Base-by-base conservation (phyloP, 345 rosid species). In the Noccaea bulbosa region DNA sequence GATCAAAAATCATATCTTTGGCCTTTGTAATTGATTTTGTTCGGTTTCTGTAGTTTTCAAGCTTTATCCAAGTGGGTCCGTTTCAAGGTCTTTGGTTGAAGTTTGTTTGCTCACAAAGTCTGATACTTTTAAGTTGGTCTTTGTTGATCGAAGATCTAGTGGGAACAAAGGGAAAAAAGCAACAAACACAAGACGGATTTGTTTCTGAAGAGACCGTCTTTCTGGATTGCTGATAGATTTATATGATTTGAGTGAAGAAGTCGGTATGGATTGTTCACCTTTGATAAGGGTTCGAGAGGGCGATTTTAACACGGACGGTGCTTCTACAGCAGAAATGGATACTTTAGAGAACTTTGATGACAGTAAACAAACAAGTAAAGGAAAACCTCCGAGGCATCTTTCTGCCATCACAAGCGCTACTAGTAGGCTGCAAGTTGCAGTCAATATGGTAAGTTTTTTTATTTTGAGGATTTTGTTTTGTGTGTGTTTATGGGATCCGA, bases 301-400 rank as follows among this genome's bases (percentile, higher is more conserved):
- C 30, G 81, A 70, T 62, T 83, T 74, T 38, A 71, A 54, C 58
- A 77, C 61, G 79, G 84, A 77, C 6, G 75, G 67, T 71, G 58
- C 57, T 30, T 72, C 88, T 24, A 47, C 69, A 11, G 54, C 77
- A 55, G 84, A 79, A 37, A 81, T 71, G 73, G 81, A 85, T 53
- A 73, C 70, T 53, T 64, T 63, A n/a, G 83, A 80, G 51, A 79
- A 70, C 71, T 66, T 83, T 65, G 89, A 88, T 79, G 74, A 59
- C 15, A 35, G 74, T 45, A 88, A 78, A 67, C 91, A 85, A 61
- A 57, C 75, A 27, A 73, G 87, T 30, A 79, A 30, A 49, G 82
- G 88, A 12, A 92, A 92, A 73, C 98, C 98, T 76, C 98, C 96
- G 0, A 77, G 88, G 22, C 94, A 89, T 45, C 66, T 81, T 70